Conservation (phyloP, 2,329 filamentous ascomycete species). For the Fusarium oxysporum region DNA sequence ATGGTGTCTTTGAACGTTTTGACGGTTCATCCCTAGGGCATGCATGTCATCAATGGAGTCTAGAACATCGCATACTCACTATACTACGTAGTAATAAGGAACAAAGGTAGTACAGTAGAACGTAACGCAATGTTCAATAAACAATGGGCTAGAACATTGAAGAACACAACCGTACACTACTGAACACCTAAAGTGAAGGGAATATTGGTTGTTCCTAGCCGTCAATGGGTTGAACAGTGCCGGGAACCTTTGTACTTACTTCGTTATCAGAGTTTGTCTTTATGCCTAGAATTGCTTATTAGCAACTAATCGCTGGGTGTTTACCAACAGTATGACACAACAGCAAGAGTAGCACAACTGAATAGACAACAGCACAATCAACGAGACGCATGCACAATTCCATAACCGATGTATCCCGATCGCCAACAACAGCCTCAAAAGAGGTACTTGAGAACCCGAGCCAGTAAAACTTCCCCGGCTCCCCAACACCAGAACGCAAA, state of each 20-base stretch:
- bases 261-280: not conserved
- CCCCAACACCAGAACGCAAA: not conserved
- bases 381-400: not conserved
- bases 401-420: conserved; percentile 2
- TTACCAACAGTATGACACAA: not conserved
- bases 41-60: not conserved
- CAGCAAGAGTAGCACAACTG: not conserved
- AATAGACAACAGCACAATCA: not conserved
- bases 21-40: not conserved
- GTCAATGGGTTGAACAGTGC: not conserved
- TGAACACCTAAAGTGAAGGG: not conserved
- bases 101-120: not conserved
- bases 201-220: not conserved
- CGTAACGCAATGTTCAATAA: not conserved
- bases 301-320: not conserved
- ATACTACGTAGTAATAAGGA: no score
- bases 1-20: not conserved
- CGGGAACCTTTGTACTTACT: not conserved
- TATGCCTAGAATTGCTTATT: not conserved
- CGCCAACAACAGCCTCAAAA: not conserved
- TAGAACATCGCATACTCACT: not conserved
- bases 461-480: not conserved
- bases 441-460: conserved; percentile 20
- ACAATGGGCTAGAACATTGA: not conserved
- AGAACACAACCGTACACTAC: not conserved